A percentile compares a stretch with the other conserved stretches of the same genome.
Conservation (phyloP, 176 grass and related monocot species). For the Oryza nivara region DNA sequence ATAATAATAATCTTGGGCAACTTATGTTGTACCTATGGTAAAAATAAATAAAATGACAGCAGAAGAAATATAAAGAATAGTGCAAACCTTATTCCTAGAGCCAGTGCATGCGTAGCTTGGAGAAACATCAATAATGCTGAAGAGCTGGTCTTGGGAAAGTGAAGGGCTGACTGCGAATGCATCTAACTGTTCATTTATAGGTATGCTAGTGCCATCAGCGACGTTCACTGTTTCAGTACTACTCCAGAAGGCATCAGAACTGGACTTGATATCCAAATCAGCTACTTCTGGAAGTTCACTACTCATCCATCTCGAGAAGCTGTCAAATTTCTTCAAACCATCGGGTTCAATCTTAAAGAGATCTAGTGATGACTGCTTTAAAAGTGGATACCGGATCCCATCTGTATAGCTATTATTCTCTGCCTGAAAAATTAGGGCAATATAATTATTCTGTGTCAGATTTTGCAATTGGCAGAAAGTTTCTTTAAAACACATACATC, state of each 20-base stretch:
- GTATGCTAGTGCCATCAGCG: conserved; percentile 65
- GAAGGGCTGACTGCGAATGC: conserved; percentile 80
- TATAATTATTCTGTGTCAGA: conserved; percentile 38
- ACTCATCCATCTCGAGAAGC: conserved; percentile 98
- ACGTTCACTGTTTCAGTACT: conserved; percentile 62
- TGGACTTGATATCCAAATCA: conserved; percentile 81
- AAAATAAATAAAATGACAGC: background rate
- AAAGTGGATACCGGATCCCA: conserved; percentile 50
- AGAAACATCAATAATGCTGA: conserved; percentile 98
- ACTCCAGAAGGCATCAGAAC: conserved; percentile 82
- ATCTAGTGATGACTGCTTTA: conserved; percentile 72
- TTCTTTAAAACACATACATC: background rate
- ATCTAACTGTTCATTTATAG: conserved; percentile 78
- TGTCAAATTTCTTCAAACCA: conserved; percentile 95
- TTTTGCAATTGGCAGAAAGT: conserved; percentile 22
- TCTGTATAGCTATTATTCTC: conserved; percentile 48
- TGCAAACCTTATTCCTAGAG: conserved; percentile 66
- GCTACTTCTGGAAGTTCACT: conserved; percentile 81
- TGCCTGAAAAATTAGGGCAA: conserved; percentile 49
- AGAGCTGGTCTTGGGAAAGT: conserved; percentile 92
- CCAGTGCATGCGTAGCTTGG: conserved; percentile 74
- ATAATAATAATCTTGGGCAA: background rate
- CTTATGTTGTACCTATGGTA: background rate
- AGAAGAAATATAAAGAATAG: conserved; percentile 9
- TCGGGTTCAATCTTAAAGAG: conserved; percentile 64